Evolutionary conservation across 176 grass and related monocot species (phyloP).

Genomic region (Triticum monococcum): DNA sequence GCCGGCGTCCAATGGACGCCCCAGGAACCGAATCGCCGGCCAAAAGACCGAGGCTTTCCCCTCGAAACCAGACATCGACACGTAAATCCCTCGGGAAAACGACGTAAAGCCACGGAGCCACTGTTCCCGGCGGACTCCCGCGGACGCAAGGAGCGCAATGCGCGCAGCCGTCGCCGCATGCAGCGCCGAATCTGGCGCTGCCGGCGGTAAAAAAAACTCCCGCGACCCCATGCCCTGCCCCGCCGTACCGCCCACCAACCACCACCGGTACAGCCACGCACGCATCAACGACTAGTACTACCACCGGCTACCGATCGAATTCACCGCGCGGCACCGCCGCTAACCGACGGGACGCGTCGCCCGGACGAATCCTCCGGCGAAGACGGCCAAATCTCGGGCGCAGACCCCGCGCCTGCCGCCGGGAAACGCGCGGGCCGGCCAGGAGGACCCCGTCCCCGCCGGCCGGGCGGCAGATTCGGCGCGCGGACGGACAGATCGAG

Average conservation of each 20-base stretch:
- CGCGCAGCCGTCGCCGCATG: slow-evolving; percentile 16
- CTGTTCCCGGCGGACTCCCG: background rate
- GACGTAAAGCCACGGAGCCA: slow-evolving; percentile 33
- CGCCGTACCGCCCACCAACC: background rate
- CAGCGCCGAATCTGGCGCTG: slow-evolving; percentile 26
- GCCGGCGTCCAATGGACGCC: background rate
- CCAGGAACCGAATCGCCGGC: background rate
- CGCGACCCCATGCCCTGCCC: background rate
- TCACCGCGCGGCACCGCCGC: background rate
- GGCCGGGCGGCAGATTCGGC: background rate
- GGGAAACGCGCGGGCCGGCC: background rate
- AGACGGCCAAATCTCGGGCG: slow-evolving; percentile 28
- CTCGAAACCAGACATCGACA: slow-evolving; percentile 14
- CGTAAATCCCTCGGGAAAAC: slow-evolving; percentile 32
- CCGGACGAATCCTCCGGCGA: background rate
- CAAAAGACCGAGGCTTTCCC: background rate
- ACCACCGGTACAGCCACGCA: background rate
- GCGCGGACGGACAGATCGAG: slow-evolving; percentile 31
- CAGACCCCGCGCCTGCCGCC: background rate
- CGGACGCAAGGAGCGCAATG: slow-evolving; percentile 18
- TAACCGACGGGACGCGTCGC: background rate
- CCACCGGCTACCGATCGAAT: background rate
- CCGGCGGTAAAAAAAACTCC: too few relatives aligned
- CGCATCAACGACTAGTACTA: background rate
- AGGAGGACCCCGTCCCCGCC: background rate